Conservation (phyloP, 2,329 filamentous ascomycete genomes). For the Sporothrix protearum region DNA sequence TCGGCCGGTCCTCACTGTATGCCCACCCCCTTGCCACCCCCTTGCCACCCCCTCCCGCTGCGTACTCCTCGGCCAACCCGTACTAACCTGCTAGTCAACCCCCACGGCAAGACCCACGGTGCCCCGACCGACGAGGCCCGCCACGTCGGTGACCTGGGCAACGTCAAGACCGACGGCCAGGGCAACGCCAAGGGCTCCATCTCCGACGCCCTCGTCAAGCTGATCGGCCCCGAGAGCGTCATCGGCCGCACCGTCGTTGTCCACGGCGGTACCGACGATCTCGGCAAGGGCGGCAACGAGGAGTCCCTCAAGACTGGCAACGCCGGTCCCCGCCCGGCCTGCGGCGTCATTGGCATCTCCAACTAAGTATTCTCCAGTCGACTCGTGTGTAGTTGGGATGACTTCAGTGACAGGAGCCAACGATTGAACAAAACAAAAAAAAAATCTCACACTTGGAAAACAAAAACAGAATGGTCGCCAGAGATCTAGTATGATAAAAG, state of each 20-base stretch:
- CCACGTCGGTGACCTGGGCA: slow-evolving; percentile 96
- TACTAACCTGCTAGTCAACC: slow-evolving; percentile 69
- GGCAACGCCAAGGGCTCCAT: slow-evolving; percentile 82
- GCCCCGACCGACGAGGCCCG: slow-evolving; percentile 76
- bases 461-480: slow-evolving; percentile 1
- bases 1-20: slow-evolving; percentile 95
- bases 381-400: neutral
- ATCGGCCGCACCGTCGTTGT: slow-evolving; percentile 94
- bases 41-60: too few relatives aligned
- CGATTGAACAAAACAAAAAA: neutral
- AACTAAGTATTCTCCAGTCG: slow-evolving; percentile 46
- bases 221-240: slow-evolving; percentile 93
- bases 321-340: slow-evolving; percentile 87
- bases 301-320: slow-evolving; percentile 99
- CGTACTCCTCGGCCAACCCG: neutral
- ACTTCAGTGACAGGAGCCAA: neutral
- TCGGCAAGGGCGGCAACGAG: slow-evolving; percentile 85
- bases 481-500: neutral
- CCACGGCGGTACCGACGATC: slow-evolving; percentile 93
- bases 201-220: slow-evolving; percentile 80
- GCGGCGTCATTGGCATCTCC: slow-evolving; percentile 92
- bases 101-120: slow-evolving; percentile 86
- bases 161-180: slow-evolving; percentile 91
- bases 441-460: neutral
- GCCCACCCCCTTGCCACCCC: slow-evolving; percentile 43